Conservation (phyloP, 2,329 filamentous ascomycete genomes). For the Trichoderma sp. region DNA sequence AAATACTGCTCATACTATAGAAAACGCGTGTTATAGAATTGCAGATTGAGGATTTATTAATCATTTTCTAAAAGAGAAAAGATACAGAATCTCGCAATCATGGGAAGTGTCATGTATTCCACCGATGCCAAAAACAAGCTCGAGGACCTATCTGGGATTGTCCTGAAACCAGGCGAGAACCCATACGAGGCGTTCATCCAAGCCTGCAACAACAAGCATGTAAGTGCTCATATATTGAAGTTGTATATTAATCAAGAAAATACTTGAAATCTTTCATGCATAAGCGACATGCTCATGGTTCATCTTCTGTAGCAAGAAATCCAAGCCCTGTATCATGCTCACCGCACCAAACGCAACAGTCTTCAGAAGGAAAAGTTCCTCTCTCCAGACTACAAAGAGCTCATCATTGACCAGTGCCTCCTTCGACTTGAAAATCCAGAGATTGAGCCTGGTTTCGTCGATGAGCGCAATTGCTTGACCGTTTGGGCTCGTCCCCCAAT, state of each 20-base stretch:
- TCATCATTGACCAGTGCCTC: slow-evolving; percentile 77
- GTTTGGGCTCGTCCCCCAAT: slow-evolving; percentile 85
- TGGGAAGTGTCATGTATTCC: slow-evolving; percentile 25
- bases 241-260: background rate
- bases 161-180: slow-evolving; percentile 62
- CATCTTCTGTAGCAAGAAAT: slow-evolving; percentile 59
- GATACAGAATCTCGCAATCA: background rate
- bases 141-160: slow-evolving; percentile 58
- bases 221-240: slow-evolving; percentile 46
- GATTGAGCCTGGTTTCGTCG: slow-evolving; percentile 69
- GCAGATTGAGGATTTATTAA: background rate
- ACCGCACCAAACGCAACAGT: slow-evolving; percentile 74
- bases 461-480: slow-evolving; percentile 80
- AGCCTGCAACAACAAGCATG: slow-evolving; percentile 67
- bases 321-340: slow-evolving; percentile 71
- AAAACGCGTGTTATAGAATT: background rate
- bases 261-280: too few relatives aligned
- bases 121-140: slow-evolving; percentile 54
- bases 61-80: background rate
- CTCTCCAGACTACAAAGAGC: slow-evolving; percentile 66
- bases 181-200: slow-evolving; percentile 76
- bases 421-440: slow-evolving; percentile 67
- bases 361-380: slow-evolving; percentile 78
- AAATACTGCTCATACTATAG: background rate
- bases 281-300: background rate